These are phyloP conservation scores for Conticribra weissflogii DNA, from an alignment of 108 stramenopile species.

Conservation along the genomic window DNA sequence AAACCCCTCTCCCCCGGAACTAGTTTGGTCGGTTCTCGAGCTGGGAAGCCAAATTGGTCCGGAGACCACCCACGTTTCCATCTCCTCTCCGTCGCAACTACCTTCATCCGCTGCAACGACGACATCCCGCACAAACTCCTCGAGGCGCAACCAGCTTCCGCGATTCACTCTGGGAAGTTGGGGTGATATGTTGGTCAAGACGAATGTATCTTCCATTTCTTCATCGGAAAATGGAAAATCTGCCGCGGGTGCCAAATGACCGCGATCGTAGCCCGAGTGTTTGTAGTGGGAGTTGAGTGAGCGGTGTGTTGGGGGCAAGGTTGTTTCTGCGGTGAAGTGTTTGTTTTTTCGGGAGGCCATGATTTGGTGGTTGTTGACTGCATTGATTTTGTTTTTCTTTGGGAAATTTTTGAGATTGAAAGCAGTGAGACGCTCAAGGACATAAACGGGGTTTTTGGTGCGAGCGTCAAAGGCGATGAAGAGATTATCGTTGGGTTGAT, in stretches of 20 bases:
- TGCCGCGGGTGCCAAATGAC: constrained; percentile 80
- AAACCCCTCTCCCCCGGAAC: constrained; percentile 29
- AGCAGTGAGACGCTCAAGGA: constrained; percentile 57
- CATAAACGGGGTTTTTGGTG: constrained; percentile 75
- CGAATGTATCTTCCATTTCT: constrained; percentile 60
- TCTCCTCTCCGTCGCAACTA: constrained; percentile 18
- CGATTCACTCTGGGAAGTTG: constrained; percentile 69
- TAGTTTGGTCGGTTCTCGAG: constrained; percentile 9
- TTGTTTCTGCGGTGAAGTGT: constrained; percentile 68
- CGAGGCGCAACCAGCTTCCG: constrained; percentile 59
- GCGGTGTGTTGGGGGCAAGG: constrained; percentile 53
- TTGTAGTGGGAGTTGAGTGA: constrained; percentile 68
- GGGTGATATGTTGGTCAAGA: constrained; percentile 71
- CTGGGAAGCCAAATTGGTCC: constrained; percentile 82
- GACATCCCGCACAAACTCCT: constrained; percentile 57
- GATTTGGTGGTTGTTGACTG: not conserved
- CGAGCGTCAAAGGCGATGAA: constrained; percentile 79
- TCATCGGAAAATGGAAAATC: constrained; percentile 51
- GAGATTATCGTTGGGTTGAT: constrained; percentile 69
- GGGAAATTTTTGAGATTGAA: not conserved
- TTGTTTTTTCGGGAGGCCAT: constrained; percentile 31
- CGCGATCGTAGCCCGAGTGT: constrained; percentile 83
- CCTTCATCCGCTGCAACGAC: constrained; percentile 6
- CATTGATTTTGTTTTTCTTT: not conserved
- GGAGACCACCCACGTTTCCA: constrained; percentile 66